These are phyloP conservation scores for Plenodomus biglobosus DNA, from an alignment of 2,329 filamentous ascomycete species.

Conservation along the genomic window DNA sequence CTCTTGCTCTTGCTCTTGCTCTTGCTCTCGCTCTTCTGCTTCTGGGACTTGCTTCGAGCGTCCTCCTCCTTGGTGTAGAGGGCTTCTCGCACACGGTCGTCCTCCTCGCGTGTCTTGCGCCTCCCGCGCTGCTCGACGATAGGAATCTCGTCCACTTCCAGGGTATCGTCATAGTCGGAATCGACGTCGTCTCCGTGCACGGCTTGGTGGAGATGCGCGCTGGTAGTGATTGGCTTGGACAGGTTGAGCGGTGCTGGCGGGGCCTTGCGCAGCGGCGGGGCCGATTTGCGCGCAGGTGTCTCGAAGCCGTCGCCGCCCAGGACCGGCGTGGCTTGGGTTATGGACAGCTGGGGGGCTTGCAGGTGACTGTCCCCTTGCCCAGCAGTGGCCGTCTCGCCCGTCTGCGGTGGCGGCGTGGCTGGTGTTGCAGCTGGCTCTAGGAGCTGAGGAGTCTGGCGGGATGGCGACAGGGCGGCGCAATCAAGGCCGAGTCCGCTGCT, in stretches of 20 bases:
- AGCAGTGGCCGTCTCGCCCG: conserved; percentile 5
- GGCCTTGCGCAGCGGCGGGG: conserved; percentile 67
- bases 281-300: conserved; percentile 34
- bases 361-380: conserved; percentile 15
- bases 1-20: conserved; percentile 55
- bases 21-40: conserved; percentile 61
- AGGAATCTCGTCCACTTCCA: conserved; percentile 67
- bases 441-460: conserved; percentile 10
- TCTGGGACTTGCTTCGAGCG: conserved; percentile 71
- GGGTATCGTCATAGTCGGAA: conserved; percentile 79
- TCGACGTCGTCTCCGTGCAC: conserved; percentile 65
- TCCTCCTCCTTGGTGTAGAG: conserved; percentile 68
- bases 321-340: conserved; percentile 45
- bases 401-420: conserved; percentile 15
- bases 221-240: conserved; percentile 48
- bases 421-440: conserved; percentile 12
- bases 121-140: conserved; percentile 64
- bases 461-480: conserved; percentile 22
- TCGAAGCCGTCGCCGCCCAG: conserved; percentile 43
- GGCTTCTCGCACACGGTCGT: conserved; percentile 75
- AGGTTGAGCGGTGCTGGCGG: conserved; percentile 85
- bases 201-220: conserved; percentile 49
- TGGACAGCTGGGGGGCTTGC: conserved; percentile 40
- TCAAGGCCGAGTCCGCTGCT: conserved; percentile 30
- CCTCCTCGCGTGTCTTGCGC: conserved; percentile 82